A percentile compares a stretch with the other conserved stretches of the same genome.
These are phyloP conservation scores for Xerocomus minutiporus DNA, from an alignment of 1,284 basidiomycete species.

Conservation along the genomic window DNA sequence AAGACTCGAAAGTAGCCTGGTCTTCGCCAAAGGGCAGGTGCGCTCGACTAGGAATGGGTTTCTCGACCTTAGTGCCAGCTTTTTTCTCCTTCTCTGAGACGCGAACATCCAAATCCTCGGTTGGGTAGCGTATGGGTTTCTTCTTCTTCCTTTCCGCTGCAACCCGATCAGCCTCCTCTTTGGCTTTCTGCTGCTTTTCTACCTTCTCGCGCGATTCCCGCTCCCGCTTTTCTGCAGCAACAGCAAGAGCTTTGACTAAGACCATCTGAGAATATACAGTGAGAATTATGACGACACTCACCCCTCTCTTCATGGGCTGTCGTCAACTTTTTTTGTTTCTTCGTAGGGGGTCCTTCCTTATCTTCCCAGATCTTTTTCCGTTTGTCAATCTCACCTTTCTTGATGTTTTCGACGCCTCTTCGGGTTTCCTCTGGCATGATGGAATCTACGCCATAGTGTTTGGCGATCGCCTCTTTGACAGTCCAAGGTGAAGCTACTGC, in stretches of 20 bases:
- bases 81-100: constrained; percentile 75
- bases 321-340: constrained; percentile 77
- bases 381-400: constrained; percentile 86
- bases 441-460: constrained; percentile 77
- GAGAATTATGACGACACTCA: constrained; percentile 28
- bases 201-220: constrained; percentile 65
- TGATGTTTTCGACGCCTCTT: constrained; percentile 71
- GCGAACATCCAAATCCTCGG: constrained; percentile 78
- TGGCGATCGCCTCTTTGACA: constrained; percentile 81
- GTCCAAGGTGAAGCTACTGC: constrained; percentile 93
- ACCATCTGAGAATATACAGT: constrained; percentile 9
- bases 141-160: constrained; percentile 81
- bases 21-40: constrained; percentile 74
- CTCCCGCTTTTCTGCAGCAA: constrained; percentile 55
- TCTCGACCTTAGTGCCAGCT: constrained; percentile 61
- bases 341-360: constrained; percentile 70
- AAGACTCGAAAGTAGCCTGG: constrained; percentile 72
- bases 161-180: constrained; percentile 66
- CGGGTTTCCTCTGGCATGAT: constrained; percentile 84
- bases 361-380: constrained; percentile 85
- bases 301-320: constrained; percentile 70
- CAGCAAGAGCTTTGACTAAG: constrained; percentile 36
- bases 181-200: constrained; percentile 59
- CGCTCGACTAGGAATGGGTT: constrained; percentile 62
- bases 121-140: constrained; percentile 83